phyloP scores from a whole-genome alignment of 2,329 filamentous ascomycete species.

The Didymella exigua region DNA sequence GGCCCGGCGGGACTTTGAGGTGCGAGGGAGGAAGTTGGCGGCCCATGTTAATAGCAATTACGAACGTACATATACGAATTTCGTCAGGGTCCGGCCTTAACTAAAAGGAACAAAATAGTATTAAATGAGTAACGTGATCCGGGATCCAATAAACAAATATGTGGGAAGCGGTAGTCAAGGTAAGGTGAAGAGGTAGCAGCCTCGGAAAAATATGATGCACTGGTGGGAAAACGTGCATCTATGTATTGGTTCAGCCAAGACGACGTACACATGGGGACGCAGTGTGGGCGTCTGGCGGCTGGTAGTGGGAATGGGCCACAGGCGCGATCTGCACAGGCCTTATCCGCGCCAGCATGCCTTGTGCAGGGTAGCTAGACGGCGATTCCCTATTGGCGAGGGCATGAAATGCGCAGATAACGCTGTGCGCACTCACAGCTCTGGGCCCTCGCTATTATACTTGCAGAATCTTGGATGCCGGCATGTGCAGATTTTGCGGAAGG shows the following conservation, averaged over 20 bases:
- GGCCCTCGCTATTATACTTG: constrained; percentile 9
- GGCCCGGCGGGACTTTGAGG: constrained; percentile 40
- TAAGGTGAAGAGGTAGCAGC: constrained; percentile 16
- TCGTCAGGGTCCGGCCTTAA: constrained; percentile 26
- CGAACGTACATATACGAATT: constrained; percentile 32
- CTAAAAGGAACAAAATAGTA: constrained; percentile 5
- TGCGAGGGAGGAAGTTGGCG: constrained; percentile 44
- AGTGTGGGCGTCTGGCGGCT: constrained; percentile 14
- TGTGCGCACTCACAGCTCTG: constrained; percentile 10
- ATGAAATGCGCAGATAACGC: constrained; percentile 16
- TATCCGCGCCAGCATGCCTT: constrained; percentile 17
- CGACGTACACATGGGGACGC: constrained; percentile 14
- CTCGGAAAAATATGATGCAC: constrained; percentile 25
- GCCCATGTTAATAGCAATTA: constrained; percentile 31
- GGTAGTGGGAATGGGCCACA: constrained; percentile 16
- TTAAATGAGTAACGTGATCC: constrained; percentile 12
- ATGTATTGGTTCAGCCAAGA: constrained; percentile 44
- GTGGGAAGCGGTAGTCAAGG: constrained; percentile 10
- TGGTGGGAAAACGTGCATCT: constrained; percentile 39
- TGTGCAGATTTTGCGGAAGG: constrained; percentile 12
- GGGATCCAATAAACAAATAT: constrained; percentile 14
- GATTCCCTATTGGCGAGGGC: constrained; percentile 15
- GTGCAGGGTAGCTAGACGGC: constrained; percentile 13
- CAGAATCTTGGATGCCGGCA: constrained; percentile 5
- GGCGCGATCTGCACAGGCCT: constrained; percentile 20